Percentiles rank a stretch among this genome's conserved stretches.
Conservation (phyloP, 257 asterid species). For the Verbascum thapsus region DNA sequence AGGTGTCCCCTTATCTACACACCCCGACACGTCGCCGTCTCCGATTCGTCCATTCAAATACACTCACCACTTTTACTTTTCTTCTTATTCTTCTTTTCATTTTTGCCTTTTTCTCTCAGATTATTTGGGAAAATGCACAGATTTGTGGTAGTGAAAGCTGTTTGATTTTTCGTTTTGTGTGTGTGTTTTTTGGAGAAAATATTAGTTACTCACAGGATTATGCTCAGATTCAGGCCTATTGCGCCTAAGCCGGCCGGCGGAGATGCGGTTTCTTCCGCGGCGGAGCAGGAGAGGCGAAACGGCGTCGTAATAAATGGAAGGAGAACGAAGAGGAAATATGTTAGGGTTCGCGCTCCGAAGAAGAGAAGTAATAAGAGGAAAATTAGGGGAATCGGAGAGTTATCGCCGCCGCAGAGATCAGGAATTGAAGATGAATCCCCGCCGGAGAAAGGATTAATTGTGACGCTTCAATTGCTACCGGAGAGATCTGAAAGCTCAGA, state of each 20-base stretch:
- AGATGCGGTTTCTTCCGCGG: slow-evolving; percentile 13
- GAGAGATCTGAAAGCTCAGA: slow-evolving; percentile 34
- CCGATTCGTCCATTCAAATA: slow-evolving; percentile 13
- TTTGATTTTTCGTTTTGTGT: too few relatives aligned
- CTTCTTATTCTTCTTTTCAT: neutral
- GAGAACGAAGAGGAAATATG: slow-evolving; percentile 42
- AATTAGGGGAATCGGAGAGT: neutral
- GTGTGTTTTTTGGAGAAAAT: neutral
- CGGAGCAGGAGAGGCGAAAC: slow-evolving; percentile 19
- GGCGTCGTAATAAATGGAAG: neutral
- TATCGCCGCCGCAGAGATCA: slow-evolving; percentile 26
- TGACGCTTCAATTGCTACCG: slow-evolving; percentile 39
- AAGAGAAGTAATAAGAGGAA: neutral
- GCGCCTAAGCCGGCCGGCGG: slow-evolving; percentile 46
- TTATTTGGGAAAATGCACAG: too few relatives aligned
- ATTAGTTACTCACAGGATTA: slow-evolving; percentile 27
- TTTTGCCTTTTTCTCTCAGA: neutral
- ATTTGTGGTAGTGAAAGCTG: neutral
- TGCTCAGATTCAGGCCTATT: slow-evolving; percentile 49
- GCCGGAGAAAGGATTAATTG: slow-evolving; percentile 22
- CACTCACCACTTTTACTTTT: slow-evolving; percentile 12
- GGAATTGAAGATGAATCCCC: slow-evolving; percentile 17
- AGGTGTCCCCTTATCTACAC: too few relatives aligned
- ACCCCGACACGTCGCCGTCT: neutral
- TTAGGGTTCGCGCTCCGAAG: slow-evolving; percentile 36